Evolutionary conservation across 1,139 yeast genomes (phyloP), one percentile per base, ranked within the genome.

Genomic region (Candida dubliniensis): DNA sequence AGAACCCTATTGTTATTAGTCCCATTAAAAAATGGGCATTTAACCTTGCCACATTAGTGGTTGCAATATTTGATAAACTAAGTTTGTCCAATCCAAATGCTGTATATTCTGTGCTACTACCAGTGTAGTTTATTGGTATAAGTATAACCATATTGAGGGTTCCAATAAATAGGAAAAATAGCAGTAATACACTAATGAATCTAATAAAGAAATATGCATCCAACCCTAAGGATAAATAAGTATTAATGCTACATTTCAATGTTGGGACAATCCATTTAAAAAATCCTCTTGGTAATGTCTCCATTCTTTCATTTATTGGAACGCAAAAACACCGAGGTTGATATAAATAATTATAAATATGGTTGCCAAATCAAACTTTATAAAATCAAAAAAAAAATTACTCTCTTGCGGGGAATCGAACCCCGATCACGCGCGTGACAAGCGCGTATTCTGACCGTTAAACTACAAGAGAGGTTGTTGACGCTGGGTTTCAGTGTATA

Each of bases 201-300:
- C 90, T 59, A 3, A 84, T 53, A 50, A 84, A 81, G 52, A 81
- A 78, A 55, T 81, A 84, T 0, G 86, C 77, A 59, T 85, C 91
- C n/a, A 84, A 57, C 0, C 90, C 90, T 53, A 71, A 59, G 3
- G 68, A 56, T 34, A 72, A 54, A 54, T 77, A 82, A 36, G 69
- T 64, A 14, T 69, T 68, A 13, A 76, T 67, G 9, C 73, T 69
- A 25, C 63, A 57, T 14, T 56, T 53, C 38, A 77, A 42, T 0
- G 77, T 67, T 0, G 80, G 79, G 3, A 57, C 34, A 0, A 79
- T 52, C 86, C 86, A 81, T 4, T 67, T 65, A 30, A 79, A 64
- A 24, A 76, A 61, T 0, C 76, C 76, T 31, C 63, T 60, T 4
- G 72, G 69, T 14, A 71, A 51, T 2, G 68, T 69, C 10, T 64